These are phyloP conservation scores for Panicum virgatum DNA, from an alignment of 202 grass and related monocot species.

Conservation along the genomic window DNA sequence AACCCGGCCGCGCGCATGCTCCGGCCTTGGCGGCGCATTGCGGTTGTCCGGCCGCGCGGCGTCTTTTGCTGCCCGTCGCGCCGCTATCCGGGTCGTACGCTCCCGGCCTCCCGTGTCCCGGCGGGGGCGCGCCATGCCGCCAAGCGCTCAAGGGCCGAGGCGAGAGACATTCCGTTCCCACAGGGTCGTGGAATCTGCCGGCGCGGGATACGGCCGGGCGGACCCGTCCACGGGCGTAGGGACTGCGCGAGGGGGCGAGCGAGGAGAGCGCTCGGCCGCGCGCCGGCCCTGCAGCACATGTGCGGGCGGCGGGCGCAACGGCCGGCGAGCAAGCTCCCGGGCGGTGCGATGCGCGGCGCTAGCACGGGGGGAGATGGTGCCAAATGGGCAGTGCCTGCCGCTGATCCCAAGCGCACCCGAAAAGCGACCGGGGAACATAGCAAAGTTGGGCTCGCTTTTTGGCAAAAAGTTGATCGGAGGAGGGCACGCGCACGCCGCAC, in stretches of 20 bases:
- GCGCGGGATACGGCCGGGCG: not conserved
- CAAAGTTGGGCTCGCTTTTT: conserved; percentile 20
- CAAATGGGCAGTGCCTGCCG: not conserved
- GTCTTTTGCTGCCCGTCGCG: not conserved
- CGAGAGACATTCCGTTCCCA: not conserved
- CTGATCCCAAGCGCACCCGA: not conserved
- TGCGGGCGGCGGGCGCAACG: not conserved
- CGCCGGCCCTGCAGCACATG: not conserved
- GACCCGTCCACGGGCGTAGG: conserved; percentile 32
- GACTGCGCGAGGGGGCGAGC: too few species aligned
- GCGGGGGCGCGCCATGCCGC: not conserved
- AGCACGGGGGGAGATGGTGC: not conserved
- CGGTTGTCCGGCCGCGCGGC: not conserved
- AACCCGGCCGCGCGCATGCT: too few species aligned
- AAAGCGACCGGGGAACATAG: not conserved
- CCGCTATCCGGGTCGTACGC: not conserved
- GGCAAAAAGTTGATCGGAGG: conserved; percentile 6
- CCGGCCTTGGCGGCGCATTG: too few species aligned
- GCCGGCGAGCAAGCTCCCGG: not conserved
- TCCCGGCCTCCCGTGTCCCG: too few species aligned
- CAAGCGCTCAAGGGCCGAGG: not conserved
- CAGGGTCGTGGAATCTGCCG: conserved; percentile 31
- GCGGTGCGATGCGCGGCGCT: conserved; percentile 19
- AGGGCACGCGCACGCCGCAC: not conserved
- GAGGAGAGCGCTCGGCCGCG: conserved; percentile 15